Evolutionary conservation across 2,329 filamentous ascomycete species (phyloP).

Genomic region (Trichoderma atrobrunneum): DNA sequence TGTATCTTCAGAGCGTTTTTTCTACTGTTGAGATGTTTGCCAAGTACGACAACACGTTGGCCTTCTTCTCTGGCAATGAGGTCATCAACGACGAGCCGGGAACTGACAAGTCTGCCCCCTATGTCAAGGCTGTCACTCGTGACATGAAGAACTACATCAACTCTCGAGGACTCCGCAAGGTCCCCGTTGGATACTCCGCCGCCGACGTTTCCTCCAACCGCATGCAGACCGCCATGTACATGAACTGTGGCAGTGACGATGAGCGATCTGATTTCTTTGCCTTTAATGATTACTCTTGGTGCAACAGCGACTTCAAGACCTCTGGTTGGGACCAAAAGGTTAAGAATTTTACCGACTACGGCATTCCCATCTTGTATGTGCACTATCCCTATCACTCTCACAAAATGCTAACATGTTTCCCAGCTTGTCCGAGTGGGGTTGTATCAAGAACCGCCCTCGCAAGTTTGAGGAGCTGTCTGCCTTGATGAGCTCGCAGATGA

Average conservation of each 20-base stretch:
- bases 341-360: constrained; percentile 80
- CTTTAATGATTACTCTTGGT: constrained; percentile 90
- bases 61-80: constrained; percentile 82
- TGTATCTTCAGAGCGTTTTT: constrained; percentile 81
- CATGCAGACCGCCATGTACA: constrained; percentile 81
- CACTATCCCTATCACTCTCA: background rate
- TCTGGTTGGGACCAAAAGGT: constrained; percentile 89
- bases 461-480: constrained; percentile 76
- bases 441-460: constrained; percentile 71
- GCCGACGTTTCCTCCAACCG: constrained; percentile 85
- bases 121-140: constrained; percentile 75
- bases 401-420: background rate
- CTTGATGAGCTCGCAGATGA: constrained; percentile 83
- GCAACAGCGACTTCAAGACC: constrained; percentile 64
- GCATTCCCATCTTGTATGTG: constrained; percentile 73
- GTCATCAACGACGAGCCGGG: constrained; percentile 67
- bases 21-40: constrained; percentile 82
- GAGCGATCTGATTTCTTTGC: constrained; percentile 85
- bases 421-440: constrained; percentile 88
- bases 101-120: constrained; percentile 65
- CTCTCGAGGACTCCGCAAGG: constrained; percentile 57
- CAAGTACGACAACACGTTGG: constrained; percentile 81
- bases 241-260: constrained; percentile 87
- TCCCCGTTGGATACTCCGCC: constrained; percentile 73
- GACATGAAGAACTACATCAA: constrained; percentile 72